phyloP scores from a whole-genome alignment of 768 basidiomycete species.

The Cystobasidium onofrii region DNA sequence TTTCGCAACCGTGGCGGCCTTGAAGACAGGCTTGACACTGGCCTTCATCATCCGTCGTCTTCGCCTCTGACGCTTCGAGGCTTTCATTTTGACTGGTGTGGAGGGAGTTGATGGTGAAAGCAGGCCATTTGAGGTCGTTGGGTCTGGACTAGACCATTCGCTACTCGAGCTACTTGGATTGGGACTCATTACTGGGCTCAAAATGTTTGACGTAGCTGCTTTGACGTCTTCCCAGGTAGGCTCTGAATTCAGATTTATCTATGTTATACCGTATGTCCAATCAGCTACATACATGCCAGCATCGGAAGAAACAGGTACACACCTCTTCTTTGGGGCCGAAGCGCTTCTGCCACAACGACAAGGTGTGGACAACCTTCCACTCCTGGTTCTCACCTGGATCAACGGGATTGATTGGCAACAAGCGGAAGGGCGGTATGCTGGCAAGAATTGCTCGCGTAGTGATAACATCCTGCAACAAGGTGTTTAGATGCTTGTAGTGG shows the following conservation, averaged over 20 bases:
- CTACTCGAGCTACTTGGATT: not conserved
- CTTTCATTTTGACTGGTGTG: not conserved
- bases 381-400: slow-evolving; percentile 32
- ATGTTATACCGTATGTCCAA: slow-evolving; percentile 30
- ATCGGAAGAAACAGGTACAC: slow-evolving; percentile 35
- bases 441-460: slow-evolving; percentile 71
- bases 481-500: slow-evolving; percentile 62
- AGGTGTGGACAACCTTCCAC: slow-evolving; percentile 53
- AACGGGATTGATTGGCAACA: slow-evolving; percentile 29
- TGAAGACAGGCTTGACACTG: not conserved
- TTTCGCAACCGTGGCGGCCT: slow-evolving; percentile 63
- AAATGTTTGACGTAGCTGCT: slow-evolving; percentile 43
- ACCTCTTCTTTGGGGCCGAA: slow-evolving; percentile 72
- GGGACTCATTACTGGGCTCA: slow-evolving; percentile 36
- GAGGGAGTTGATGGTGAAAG: not conserved
- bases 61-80: not conserved
- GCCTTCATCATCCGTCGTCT: slow-evolving; percentile 4
- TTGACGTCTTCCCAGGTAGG: slow-evolving; percentile 56
- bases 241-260: slow-evolving; percentile 74
- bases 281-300: slow-evolving; percentile 28
- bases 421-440: slow-evolving; percentile 32
- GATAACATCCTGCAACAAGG: slow-evolving; percentile 77
- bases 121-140: not conserved
- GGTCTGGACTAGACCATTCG: not conserved
- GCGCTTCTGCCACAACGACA: slow-evolving; percentile 74